These are phyloP conservation scores for Marasmius fiardii DNA, from an alignment of 1,284 basidiomycete species.

Conservation along the genomic window DNA sequence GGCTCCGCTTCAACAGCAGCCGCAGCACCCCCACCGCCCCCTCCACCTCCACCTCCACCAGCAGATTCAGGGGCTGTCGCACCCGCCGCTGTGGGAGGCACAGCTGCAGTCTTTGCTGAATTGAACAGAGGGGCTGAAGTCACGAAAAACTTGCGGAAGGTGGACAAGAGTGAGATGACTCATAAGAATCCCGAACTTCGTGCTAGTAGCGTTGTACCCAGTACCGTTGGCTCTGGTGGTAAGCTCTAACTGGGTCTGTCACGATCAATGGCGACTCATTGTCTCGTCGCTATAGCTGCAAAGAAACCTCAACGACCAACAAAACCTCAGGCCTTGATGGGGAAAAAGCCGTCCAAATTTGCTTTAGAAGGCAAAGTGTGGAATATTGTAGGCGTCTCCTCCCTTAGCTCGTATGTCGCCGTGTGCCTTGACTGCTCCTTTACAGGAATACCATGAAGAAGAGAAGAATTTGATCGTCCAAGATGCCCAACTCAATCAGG, in stretches of 20 bases:
- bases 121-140: slow-evolving; percentile 90
- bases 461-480: slow-evolving; percentile 75
- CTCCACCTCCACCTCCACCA: slow-evolving; percentile 41
- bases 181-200: slow-evolving; percentile 96
- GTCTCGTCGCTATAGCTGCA: slow-evolving; percentile 23
- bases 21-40: slow-evolving; percentile 45
- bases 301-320: slow-evolving; percentile 75
- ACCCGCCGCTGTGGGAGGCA: slow-evolving; percentile 50
- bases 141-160: slow-evolving; percentile 89
- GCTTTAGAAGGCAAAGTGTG: slow-evolving; percentile 93
- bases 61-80: slow-evolving; percentile 56
- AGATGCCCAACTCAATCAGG: slow-evolving; percentile 79
- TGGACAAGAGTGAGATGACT: slow-evolving; percentile 95
- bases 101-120: slow-evolving; percentile 88
- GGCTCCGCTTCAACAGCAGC: slow-evolving; percentile 19
- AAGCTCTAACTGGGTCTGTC: slow-evolving; percentile 14
- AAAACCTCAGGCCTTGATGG: slow-evolving; percentile 76
- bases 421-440: background rate
- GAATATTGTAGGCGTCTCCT: slow-evolving; percentile 67
- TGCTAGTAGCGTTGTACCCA: slow-evolving; percentile 62
- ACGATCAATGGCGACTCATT: slow-evolving; percentile 4
- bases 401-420: background rate
- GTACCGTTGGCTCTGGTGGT: slow-evolving; percentile 34
- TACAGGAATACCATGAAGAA: slow-evolving; percentile 91
- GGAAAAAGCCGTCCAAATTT: slow-evolving; percentile 93